These are phyloP conservation scores for Torulaspora gathmanii DNA, from an alignment of 805 yeast species.

Conservation along the genomic window DNA sequence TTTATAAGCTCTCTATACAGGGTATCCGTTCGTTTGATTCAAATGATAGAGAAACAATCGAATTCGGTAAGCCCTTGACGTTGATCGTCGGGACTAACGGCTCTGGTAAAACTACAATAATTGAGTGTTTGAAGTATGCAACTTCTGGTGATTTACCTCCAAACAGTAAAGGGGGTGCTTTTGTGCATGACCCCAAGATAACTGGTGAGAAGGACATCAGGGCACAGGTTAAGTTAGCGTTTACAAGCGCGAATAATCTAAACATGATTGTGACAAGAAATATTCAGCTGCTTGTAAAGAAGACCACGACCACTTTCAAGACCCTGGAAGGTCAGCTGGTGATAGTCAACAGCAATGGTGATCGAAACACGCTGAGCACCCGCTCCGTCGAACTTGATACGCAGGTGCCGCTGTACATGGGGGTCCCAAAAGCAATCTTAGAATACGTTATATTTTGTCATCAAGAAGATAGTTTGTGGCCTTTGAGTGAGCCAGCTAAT, in stretches of 20 bases:
- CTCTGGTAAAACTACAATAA: slow-evolving; percentile 92
- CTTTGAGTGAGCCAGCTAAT: slow-evolving; percentile 82
- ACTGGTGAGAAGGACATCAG: slow-evolving; percentile 69
- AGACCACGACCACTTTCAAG: slow-evolving; percentile 67
- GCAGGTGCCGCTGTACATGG: slow-evolving; percentile 75
- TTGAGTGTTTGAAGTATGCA: slow-evolving; percentile 88
- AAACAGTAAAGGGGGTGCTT: slow-evolving; percentile 92
- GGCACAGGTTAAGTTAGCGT: slow-evolving; percentile 89
- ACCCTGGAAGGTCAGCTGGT: slow-evolving; percentile 86
- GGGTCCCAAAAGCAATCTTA: slow-evolving; percentile 80
- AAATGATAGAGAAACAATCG: slow-evolving; percentile 77
- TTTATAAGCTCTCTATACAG: slow-evolving; percentile 61
- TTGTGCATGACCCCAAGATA: slow-evolving; percentile 85
- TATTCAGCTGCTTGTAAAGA: slow-evolving; percentile 65
- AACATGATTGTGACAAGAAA: slow-evolving; percentile 84
- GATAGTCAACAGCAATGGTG: slow-evolving; percentile 54
- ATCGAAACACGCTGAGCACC: slow-evolving; percentile 69
- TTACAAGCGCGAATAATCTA: slow-evolving; percentile 63
- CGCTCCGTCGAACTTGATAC: slow-evolving; percentile 79
- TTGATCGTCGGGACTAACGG: slow-evolving; percentile 95
- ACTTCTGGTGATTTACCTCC: slow-evolving; percentile 97
- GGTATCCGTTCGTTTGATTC: slow-evolving; percentile 92
- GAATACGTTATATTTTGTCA: slow-evolving; percentile 96
- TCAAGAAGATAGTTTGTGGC: slow-evolving; percentile 97
- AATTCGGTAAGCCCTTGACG: slow-evolving; percentile 86